These are phyloP conservation scores for Microdochium trichocladiopsis DNA, from an alignment of 2,329 filamentous ascomycete species.

Conservation along the genomic window DNA sequence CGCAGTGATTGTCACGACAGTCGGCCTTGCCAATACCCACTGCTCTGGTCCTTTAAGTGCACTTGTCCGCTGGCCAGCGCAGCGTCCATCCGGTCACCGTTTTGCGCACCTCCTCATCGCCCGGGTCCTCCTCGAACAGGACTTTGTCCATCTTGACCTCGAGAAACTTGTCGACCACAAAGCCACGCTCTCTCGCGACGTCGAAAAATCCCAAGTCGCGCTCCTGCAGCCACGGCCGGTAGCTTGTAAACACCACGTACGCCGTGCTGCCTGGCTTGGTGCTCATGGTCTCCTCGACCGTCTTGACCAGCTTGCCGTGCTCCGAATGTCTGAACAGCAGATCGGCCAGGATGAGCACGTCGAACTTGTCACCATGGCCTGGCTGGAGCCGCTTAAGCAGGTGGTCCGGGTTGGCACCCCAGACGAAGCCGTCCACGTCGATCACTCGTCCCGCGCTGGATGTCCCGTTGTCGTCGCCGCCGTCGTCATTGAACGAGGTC, in stretches of 20 bases:
- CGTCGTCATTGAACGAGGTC: constrained; percentile 19
- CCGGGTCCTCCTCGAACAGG: constrained; percentile 84
- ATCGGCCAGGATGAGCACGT: constrained; percentile 80
- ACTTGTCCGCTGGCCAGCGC: constrained; percentile 48
- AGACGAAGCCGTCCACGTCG: constrained; percentile 68
- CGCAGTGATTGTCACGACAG: no score
- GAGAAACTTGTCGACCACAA: constrained; percentile 71
- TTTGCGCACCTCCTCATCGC: constrained; percentile 72
- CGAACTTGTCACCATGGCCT: constrained; percentile 44
- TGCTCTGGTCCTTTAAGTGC: no score
- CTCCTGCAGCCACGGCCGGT: constrained; percentile 81
- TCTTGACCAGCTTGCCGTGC: constrained; percentile 69
- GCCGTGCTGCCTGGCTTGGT: constrained; percentile 50
- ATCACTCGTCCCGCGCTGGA: constrained; percentile 30
- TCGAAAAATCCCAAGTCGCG: constrained; percentile 87
- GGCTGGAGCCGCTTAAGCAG: constrained; percentile 52
- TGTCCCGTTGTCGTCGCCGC: constrained; percentile 4
- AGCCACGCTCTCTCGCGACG: constrained; percentile 60
- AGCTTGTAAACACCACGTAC: constrained; percentile 90
- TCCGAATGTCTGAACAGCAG: constrained; percentile 88
- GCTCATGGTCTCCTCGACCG: constrained; percentile 61
- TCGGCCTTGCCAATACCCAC: no score
- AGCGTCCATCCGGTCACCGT: constrained; percentile 77
- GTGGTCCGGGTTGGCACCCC: constrained; percentile 60
- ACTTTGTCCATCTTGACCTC: constrained; percentile 79